phyloP scores from a whole-genome alignment of 1,284 basidiomycete species.

The Rhodotorula sp. region DNA sequence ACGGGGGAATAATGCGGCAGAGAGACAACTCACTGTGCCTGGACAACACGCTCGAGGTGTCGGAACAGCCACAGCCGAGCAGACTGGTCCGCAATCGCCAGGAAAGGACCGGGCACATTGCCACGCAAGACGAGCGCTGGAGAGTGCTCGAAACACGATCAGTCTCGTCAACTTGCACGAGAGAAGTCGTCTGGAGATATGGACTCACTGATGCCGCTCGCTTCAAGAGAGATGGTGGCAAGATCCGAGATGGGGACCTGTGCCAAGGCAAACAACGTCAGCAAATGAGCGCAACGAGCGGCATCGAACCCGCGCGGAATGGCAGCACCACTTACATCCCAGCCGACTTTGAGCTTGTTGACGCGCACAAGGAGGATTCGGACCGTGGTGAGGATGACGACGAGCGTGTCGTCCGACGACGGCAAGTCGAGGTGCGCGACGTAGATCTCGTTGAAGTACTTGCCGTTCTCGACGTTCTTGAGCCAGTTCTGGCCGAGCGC shows the following conservation, averaged over 20 bases:
- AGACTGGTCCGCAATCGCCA: slow-evolving; percentile 56
- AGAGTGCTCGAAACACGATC: neutral
- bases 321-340: slow-evolving; percentile 61
- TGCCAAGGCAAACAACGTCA: no score
- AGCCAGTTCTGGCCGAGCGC: slow-evolving; percentile 97
- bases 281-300: neutral
- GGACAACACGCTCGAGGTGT: slow-evolving; percentile 52
- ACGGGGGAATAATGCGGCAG: no score
- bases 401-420: slow-evolving; percentile 63
- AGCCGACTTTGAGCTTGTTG: slow-evolving; percentile 77
- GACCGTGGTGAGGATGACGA: slow-evolving; percentile 76
- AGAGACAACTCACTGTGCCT: slow-evolving; percentile 21
- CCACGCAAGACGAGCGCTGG: slow-evolving; percentile 65
- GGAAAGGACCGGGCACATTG: slow-evolving; percentile 57
- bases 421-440: slow-evolving; percentile 72
- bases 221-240: slow-evolving; percentile 82
- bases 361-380: slow-evolving; percentile 83
- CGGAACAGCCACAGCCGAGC: slow-evolving; percentile 60
- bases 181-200: no score
- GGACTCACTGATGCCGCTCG: slow-evolving; percentile 66
- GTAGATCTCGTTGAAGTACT: slow-evolving; percentile 79
- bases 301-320: slow-evolving; percentile 47
- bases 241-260: slow-evolving; percentile 70
- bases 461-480: slow-evolving; percentile 81
- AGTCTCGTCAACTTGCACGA: neutral